These are phyloP conservation scores for Monosporascus ibericus DNA, from an alignment of 2,329 filamentous ascomycete species.

Conservation along the genomic window DNA sequence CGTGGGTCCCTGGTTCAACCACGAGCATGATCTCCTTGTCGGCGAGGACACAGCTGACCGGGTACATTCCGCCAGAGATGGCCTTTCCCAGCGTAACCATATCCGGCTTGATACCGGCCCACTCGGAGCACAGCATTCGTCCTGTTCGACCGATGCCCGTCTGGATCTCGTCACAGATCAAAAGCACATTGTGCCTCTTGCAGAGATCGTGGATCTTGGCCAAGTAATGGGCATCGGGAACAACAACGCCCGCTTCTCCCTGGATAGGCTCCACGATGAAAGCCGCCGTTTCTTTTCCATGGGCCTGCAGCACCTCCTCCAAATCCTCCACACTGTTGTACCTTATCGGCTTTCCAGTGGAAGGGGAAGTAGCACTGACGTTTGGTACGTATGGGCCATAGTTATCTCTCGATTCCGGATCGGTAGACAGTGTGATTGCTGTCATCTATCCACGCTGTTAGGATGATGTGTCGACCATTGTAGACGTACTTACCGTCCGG, in stretches of 20 bases:
- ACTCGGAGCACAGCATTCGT: conserved; percentile 88
- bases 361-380: conserved; percentile 70
- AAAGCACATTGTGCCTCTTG: conserved; percentile 88
- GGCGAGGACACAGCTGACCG: conserved; percentile 88
- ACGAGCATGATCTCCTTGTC: conserved; percentile 92
- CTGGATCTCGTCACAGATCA: conserved; percentile 98
- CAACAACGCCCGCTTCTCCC: conserved; percentile 93
- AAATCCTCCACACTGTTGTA: conserved; percentile 84
- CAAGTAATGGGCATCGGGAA: conserved; percentile 87
- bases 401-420: conserved; percentile 92
- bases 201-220: conserved; percentile 74
- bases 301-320: conserved; percentile 69
- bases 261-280: conserved; percentile 97
- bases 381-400: conserved; percentile 94
- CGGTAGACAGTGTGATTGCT: conserved; percentile 90
- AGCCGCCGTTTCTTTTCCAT: conserved; percentile 80
- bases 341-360: conserved; percentile 69
- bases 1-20: conserved; percentile 92
- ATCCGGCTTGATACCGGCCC: conserved; percentile 92
- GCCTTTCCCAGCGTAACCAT: conserved; percentile 94
- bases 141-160: conserved; percentile 95
- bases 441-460: conserved; percentile 58
- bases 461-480: neutral
- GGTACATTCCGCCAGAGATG: conserved; percentile 97
- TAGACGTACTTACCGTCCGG: conserved; percentile 62